phyloP scores from a whole-genome alignment of 257 asterid genomes.

The Jacaranda copaia region DNA sequence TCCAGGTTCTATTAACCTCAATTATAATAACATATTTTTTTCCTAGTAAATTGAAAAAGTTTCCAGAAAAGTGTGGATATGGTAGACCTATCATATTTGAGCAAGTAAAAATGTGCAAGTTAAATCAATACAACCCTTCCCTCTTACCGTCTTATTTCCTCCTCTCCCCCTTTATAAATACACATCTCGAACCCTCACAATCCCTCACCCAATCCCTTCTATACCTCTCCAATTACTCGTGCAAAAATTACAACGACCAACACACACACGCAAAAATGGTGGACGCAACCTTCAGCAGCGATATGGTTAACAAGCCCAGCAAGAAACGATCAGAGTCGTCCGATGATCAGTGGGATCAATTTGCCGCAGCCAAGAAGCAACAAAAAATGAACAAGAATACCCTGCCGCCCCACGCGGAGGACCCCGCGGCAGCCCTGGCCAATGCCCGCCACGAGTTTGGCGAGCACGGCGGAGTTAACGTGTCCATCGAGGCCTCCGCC shows the following conservation, averaged over 20 bases:
- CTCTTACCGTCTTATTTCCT: not conserved
- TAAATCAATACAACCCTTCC: not conserved
- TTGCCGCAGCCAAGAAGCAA: constrained; percentile 56
- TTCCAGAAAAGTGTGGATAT: not conserved
- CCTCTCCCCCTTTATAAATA: constrained; percentile 7
- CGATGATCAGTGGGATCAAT: constrained; percentile 53
- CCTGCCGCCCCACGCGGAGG: constrained; percentile 45
- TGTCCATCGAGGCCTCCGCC: constrained; percentile 99
- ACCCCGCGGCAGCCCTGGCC: constrained; percentile 88
- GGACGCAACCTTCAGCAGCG: constrained; percentile 42
- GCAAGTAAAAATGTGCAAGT: constrained; percentile 1
- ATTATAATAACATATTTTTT: not conserved
- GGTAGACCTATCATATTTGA: not conserved
- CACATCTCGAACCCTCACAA: not conserved
- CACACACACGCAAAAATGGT: constrained; percentile 47
- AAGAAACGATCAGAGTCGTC: constrained; percentile 62
- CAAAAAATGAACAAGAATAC: not conserved
- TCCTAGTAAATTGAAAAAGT: not conserved
- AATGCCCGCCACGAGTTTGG: constrained; percentile 95
- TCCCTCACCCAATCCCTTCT: not conserved
- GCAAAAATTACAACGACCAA: not conserved
- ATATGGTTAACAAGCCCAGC: constrained; percentile 18
- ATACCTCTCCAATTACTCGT: not conserved
- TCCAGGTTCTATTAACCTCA: not conserved
- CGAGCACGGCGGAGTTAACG: constrained; percentile 98